Percentiles rank a stretch among this genome's conserved stretches.
Conservation (phyloP, 2,329 filamentous ascomycete species). For the Rhynchosporium agropyri region DNA sequence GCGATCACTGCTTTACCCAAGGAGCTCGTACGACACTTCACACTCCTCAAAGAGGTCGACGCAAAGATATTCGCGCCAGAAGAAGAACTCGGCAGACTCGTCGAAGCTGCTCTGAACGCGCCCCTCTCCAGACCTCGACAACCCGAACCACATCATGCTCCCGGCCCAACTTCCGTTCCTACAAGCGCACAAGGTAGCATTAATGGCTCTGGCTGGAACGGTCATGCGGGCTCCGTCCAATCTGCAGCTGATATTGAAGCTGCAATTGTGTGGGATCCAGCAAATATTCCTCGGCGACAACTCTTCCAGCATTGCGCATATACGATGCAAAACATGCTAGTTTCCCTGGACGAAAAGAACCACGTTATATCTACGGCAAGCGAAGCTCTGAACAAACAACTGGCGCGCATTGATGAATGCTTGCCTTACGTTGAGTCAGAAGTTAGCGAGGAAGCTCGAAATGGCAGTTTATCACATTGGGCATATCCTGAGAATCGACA, state of each 20-base stretch:
- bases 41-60: slow-evolving; percentile 94
- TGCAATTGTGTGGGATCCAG: slow-evolving; percentile 53
- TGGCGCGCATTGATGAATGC: slow-evolving; percentile 81
- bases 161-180: slow-evolving; percentile 35
- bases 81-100: slow-evolving; percentile 75
- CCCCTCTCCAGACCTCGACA: slow-evolving; percentile 49
- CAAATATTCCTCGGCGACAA: slow-evolving; percentile 67
- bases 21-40: slow-evolving; percentile 94
- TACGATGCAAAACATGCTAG: slow-evolving; percentile 81
- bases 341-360: slow-evolving; percentile 95
- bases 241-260: slow-evolving; percentile 48
- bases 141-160: slow-evolving; percentile 38
- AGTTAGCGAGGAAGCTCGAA: slow-evolving; percentile 91
- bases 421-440: slow-evolving; percentile 86
- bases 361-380: slow-evolving; percentile 93
- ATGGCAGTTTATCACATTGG: slow-evolving; percentile 92
- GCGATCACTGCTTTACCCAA: slow-evolving; percentile 89
- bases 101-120: slow-evolving; percentile 63
- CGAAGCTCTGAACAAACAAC: slow-evolving; percentile 82
- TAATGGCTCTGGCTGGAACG: slow-evolving; percentile 41
- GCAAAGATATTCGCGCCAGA: slow-evolving; percentile 92
- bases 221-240: slow-evolving; percentile 34
- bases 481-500: slow-evolving; percentile 87
- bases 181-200: slow-evolving; percentile 38
- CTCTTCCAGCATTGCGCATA: slow-evolving; percentile 78